Evolutionary conservation across 495 filamentous ascomycete species (phyloP).

Genomic region (Talaromyces adpressus): DNA sequence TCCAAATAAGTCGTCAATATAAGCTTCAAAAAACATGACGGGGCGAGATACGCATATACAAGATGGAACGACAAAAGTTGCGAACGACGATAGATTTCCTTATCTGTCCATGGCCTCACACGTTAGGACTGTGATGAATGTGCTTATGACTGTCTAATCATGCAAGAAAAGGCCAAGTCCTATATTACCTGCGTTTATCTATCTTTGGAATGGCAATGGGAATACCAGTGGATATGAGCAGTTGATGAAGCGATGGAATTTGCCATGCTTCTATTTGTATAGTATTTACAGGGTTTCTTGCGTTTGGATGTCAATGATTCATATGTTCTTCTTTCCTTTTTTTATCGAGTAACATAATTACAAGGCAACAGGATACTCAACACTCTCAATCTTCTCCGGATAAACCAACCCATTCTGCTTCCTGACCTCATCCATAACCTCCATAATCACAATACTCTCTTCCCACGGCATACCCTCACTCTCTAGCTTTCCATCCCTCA

Average conservation of each 20-base stretch:
- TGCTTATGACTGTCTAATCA: conserved; percentile 10
- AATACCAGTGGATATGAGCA: background rate
- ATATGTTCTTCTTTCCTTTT: background rate
- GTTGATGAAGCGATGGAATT: background rate
- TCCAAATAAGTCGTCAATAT: conserved; percentile 4
- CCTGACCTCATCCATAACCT: conserved; percentile 86
- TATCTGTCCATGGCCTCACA: background rate
- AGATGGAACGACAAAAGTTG: background rate
- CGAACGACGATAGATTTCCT: background rate
- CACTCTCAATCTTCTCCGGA: conserved; percentile 74
- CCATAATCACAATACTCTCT: conserved; percentile 90
- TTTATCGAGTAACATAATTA: conserved; percentile 13
- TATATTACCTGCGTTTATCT: background rate
- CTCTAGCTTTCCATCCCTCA: conserved; percentile 76
- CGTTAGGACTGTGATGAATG: conserved; percentile 5
- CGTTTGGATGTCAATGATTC: background rate
- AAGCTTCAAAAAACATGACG: too few species aligned
- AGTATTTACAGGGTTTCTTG: conserved; percentile 2
- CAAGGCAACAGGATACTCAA: conserved; percentile 50
- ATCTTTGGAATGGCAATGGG: background rate
- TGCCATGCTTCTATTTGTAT: conserved; percentile 1
- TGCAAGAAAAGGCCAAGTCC: conserved; percentile 1
- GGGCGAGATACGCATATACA: background rate
- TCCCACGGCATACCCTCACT: conserved; percentile 65
- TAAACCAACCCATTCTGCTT: conserved; percentile 70